Percentiles rank a stretch among this genome's conserved stretches.
These are phyloP conservation scores for Parietichytrium sp. DNA, from an alignment of 108 stramenopile genomes.

Conservation along the genomic window DNA sequence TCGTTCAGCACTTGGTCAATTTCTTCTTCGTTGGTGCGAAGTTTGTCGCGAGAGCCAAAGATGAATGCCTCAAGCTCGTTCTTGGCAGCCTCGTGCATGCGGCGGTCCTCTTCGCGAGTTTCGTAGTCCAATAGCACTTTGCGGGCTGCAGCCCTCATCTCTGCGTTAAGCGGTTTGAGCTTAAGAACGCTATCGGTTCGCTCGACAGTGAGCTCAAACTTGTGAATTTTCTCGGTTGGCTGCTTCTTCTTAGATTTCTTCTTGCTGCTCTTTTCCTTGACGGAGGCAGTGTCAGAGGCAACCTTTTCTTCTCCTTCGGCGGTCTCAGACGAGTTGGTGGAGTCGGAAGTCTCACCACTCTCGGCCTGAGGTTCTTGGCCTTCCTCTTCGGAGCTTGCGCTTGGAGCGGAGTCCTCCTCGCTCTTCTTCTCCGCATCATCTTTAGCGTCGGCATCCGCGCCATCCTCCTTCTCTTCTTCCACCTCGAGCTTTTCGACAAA, in stretches of 20 bases:
- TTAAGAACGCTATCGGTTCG: constrained; percentile 63
- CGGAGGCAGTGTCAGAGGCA: constrained; percentile 38
- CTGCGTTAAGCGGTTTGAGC: constrained; percentile 57
- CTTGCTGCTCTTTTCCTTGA: constrained; percentile 68
- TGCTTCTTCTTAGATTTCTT: constrained; percentile 81
- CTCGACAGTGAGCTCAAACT: constrained; percentile 57
- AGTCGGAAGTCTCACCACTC: constrained; percentile 38
- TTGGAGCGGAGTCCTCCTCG: constrained; percentile 43
- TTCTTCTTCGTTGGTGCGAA: constrained; percentile 74
- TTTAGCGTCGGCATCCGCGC: not conserved
- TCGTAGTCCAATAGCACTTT: constrained; percentile 75
- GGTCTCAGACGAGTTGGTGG: constrained; percentile 46
- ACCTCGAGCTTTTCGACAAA: constrained; percentile 78
- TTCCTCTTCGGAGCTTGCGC: not conserved
- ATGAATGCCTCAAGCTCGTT: constrained; percentile 91
- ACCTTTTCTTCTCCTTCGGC: constrained; percentile 56
- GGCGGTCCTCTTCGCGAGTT: constrained; percentile 76
- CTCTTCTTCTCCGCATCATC: constrained; percentile 39
- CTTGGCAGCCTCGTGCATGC: constrained; percentile 81
- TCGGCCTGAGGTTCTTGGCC: constrained; percentile 43
- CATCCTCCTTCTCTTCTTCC: constrained; percentile 49
- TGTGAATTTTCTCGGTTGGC: constrained; percentile 57
- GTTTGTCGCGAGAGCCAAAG: constrained; percentile 78
- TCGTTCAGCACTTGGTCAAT: constrained; percentile 80
- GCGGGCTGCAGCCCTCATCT: constrained; percentile 73